Conservation (phyloP, 1,284 basidiomycete genomes). For the Meira miltonrushii region DNA sequence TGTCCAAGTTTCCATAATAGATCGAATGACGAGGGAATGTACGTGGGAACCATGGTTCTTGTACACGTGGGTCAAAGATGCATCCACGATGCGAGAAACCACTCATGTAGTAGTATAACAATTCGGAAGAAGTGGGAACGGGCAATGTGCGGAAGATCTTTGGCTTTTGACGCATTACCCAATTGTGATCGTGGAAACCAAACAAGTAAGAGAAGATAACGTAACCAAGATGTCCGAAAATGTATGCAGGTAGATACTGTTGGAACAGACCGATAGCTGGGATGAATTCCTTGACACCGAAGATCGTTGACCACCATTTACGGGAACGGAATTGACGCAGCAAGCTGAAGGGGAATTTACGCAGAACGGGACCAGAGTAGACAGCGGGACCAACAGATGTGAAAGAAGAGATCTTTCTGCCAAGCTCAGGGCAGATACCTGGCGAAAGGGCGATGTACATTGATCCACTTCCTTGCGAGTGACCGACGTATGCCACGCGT, state of each 20-base stretch:
- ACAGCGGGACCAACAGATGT: constrained; percentile 49
- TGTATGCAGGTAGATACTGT: constrained; percentile 37
- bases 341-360: constrained; percentile 48
- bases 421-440: constrained; percentile 46
- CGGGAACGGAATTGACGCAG: constrained; percentile 43
- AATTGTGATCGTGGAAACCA: constrained; percentile 50
- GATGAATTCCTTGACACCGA: constrained; percentile 48
- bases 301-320: constrained; percentile 47
- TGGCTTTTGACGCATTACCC: constrained; percentile 47
- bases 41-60: constrained; percentile 46
- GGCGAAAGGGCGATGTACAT: constrained; percentile 50
- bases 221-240: constrained; percentile 49
- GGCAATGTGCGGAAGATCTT: constrained; percentile 50
- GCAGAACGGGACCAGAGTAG: constrained; percentile 48
- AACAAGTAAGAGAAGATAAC: constrained; percentile 49
- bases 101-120: constrained; percentile 52
- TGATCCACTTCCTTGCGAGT: constrained; percentile 49
- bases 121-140: constrained; percentile 43
- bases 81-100: constrained; percentile 48
- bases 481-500: constrained; percentile 47
- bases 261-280: constrained; percentile 45
- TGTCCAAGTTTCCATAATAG: constrained; percentile 47
- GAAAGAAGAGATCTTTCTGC: constrained; percentile 44
- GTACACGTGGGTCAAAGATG: constrained; percentile 48
- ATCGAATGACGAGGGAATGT: constrained; percentile 49